These are phyloP conservation scores for Claviceps quebecensis DNA, from an alignment of 2,329 filamentous ascomycete species.

Conservation along the genomic window DNA sequence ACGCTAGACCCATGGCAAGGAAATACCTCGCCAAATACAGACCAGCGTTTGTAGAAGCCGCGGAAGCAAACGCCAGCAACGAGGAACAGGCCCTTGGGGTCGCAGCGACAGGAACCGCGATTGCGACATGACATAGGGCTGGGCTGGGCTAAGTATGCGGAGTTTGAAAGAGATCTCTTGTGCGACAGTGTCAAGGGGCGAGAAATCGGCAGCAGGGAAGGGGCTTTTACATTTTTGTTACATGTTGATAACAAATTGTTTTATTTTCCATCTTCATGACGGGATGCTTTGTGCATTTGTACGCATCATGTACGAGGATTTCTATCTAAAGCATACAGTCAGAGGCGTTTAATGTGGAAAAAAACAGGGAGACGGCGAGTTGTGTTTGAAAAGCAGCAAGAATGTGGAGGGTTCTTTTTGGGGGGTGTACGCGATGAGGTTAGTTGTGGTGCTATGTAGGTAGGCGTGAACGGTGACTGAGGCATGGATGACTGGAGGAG, in stretches of 20 bases:
- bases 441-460: too few species aligned
- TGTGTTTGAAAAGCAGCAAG: not conserved
- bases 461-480: too few species aligned
- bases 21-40: constrained; percentile 51
- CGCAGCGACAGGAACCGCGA: constrained; percentile 13
- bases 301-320: not conserved
- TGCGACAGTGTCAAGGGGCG: not conserved
- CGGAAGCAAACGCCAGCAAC: constrained; percentile 13
- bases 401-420: not conserved
- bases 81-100: constrained; percentile 10
- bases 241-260: too few species aligned
- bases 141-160: too few species aligned
- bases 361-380: not conserved
- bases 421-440: too few species aligned
- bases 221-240: too few species aligned
- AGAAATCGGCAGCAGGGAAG: too few species aligned
- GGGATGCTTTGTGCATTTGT: too few species aligned
- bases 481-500: too few species aligned
- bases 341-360: not conserved
- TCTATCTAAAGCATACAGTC: not conserved
- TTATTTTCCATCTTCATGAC: too few species aligned
- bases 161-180: not conserved
- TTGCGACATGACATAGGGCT: constrained; percentile 15
- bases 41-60: constrained; percentile 32
- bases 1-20: constrained; percentile 45